phyloP scores from a whole-genome alignment of 306 rosid genomes.

The Arachis stenosperma region DNA sequence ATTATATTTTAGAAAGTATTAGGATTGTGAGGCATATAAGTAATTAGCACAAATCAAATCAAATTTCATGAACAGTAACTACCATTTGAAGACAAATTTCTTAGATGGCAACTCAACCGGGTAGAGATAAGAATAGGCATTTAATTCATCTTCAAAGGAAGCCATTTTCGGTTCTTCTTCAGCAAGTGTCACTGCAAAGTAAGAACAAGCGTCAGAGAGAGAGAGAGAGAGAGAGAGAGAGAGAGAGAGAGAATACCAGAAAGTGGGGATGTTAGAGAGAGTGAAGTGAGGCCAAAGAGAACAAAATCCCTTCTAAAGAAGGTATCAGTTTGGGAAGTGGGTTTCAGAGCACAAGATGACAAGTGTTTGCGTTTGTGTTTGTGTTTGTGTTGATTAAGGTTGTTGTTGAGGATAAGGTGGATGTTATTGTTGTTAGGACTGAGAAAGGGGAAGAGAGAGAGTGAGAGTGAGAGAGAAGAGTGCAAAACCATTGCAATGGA shows the following conservation, averaged over 20 bases:
- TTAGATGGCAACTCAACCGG: conserved; percentile 79
- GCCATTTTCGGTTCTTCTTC: conserved; percentile 71
- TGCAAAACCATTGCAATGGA: conserved; percentile 55
- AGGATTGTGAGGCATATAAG: no score
- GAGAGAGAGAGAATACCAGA: conserved; percentile 42
- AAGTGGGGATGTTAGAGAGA: conserved; percentile 48
- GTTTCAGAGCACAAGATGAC: conserved; percentile 45
- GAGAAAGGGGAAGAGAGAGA: conserved; percentile 49
- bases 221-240: not conserved
- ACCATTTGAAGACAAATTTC: conserved; percentile 81
- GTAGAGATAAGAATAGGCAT: conserved; percentile 80
- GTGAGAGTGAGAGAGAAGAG: conserved; percentile 45
- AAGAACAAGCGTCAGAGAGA: not conserved
- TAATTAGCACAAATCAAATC: no score
- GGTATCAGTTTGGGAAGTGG: conserved; percentile 50
- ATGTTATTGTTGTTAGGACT: conserved; percentile 24
- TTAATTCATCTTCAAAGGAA: conserved; percentile 65
- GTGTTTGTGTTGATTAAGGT: conserved; percentile 41
- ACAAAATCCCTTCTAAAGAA: conserved; percentile 67
- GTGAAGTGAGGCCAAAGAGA: conserved; percentile 63
- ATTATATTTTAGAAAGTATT: no score
- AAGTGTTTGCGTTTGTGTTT: conserved; percentile 28
- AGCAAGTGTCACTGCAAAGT: conserved; percentile 68
- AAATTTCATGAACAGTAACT: conserved; percentile 2
- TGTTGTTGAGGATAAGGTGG: conserved; percentile 47